Evolutionary conservation across 108 stramenopile species (phyloP).

Genomic region (Discostella stelligeroides): DNA sequence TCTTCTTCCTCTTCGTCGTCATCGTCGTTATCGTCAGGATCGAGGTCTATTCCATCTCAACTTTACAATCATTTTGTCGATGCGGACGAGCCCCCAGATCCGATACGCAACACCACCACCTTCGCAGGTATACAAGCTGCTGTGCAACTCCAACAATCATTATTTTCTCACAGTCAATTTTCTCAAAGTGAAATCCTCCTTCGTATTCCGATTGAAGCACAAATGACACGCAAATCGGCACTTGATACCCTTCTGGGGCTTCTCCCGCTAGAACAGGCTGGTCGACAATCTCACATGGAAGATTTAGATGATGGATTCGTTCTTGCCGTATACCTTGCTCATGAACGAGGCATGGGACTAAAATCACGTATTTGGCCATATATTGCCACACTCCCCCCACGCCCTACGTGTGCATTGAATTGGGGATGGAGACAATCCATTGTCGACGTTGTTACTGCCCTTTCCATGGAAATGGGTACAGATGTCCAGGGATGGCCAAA

Average conservation of each 20-base stretch:
- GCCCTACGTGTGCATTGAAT: conserved; percentile 79
- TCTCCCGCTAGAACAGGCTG: conserved; percentile 51
- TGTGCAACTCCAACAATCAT: conserved; percentile 21
- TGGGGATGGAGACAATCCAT: conserved; percentile 57
- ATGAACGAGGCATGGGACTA: conserved; percentile 70
- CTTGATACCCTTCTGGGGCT: conserved; percentile 61
- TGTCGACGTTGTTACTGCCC: conserved; percentile 67
- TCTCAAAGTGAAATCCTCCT: conserved; percentile 70
- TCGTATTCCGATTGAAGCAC: conserved; percentile 67
- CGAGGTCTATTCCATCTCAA: not conserved
- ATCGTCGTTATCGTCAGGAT: too few species aligned
- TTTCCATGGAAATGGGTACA: conserved; percentile 71
- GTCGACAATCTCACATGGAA: conserved; percentile 13
- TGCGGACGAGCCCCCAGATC: not conserved
- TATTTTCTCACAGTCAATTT: conserved; percentile 16
- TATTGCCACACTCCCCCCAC: conserved; percentile 74
- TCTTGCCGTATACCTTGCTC: conserved; percentile 65
- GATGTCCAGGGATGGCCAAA: conserved; percentile 77
- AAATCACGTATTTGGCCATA: conserved; percentile 75
- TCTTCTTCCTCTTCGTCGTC: too few species aligned
- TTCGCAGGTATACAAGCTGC: conserved; percentile 22
- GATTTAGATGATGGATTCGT: conserved; percentile 80
- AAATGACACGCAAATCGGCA: conserved; percentile 79
- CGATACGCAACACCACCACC: conserved; percentile 22
- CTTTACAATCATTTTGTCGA: not conserved